Evolutionary conservation across 495 filamentous ascomycete genomes (phyloP).

Genomic region (Astrocystis sublimbata): DNA sequence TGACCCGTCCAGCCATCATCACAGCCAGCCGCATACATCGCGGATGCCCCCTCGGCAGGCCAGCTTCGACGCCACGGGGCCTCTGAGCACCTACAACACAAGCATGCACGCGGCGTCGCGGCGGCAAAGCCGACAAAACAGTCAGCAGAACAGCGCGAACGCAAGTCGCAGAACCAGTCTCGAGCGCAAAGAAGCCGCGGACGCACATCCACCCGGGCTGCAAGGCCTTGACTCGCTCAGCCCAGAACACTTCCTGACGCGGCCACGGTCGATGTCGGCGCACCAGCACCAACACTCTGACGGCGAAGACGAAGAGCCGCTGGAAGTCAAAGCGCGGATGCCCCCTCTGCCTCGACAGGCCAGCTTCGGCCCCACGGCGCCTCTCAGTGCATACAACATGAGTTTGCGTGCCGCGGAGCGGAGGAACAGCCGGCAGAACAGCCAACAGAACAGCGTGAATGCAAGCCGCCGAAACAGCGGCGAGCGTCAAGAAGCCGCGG

Average conservation of each 20-base stretch:
- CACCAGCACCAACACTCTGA: too few species aligned
- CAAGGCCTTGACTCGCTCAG: background rate
- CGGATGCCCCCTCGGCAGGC: background rate
- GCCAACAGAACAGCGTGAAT: conserved; percentile 28
- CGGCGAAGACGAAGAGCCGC: too few species aligned
- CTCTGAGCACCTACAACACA: conserved; percentile 30
- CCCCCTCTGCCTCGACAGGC: background rate
- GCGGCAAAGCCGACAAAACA: conserved; percentile 29
- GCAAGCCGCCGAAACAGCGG: conserved; percentile 25
- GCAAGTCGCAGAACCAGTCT: conserved; percentile 25
- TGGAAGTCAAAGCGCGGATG: background rate
- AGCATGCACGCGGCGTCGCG: conserved; percentile 31
- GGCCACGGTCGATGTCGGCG: background rate
- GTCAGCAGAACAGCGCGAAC: conserved; percentile 28
- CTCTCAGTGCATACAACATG: conserved; percentile 30
- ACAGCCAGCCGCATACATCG: too few species aligned
- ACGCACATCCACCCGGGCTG: too few species aligned
- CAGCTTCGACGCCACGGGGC: conserved; percentile 14
- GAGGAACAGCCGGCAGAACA: conserved; percentile 29
- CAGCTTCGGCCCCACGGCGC: conserved; percentile 15
- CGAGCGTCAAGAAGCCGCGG: conserved; percentile 1
- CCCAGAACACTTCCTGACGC: background rate
- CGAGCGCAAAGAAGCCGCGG: background rate
- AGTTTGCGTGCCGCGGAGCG: conserved; percentile 30
- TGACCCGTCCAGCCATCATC: too few species aligned